Percentiles rank a stretch among this genome's conserved stretches.
These are phyloP conservation scores for Lasiodiplodia citricola DNA, from an alignment of 2,329 filamentous ascomycete species.

Conservation along the genomic window DNA sequence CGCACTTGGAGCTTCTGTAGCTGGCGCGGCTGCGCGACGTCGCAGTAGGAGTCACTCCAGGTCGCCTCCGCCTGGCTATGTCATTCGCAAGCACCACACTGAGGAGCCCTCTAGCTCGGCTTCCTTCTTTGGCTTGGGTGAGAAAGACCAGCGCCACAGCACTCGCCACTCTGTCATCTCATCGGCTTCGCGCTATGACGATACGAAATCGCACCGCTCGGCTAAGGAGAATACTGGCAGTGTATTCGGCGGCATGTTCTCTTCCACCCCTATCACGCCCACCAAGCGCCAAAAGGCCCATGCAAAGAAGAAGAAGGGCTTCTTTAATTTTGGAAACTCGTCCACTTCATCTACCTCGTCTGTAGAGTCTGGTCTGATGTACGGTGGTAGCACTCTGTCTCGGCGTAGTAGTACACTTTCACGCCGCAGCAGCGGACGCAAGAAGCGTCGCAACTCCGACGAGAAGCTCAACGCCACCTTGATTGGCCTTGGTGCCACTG, in stretches of 20 bases:
- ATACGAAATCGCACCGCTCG: constrained; percentile 34
- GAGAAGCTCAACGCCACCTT: constrained; percentile 55
- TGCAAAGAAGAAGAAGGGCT: constrained; percentile 50
- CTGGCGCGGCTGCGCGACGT: constrained; percentile 36
- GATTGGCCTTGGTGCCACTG: constrained; percentile 54
- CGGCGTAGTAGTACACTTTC: constrained; percentile 30
- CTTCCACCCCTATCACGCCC: constrained; percentile 52
- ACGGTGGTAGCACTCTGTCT: constrained; percentile 42
- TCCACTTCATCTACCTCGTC: constrained; percentile 53
- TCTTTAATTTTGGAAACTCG: constrained; percentile 56
- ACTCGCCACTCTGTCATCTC: constrained; percentile 17
- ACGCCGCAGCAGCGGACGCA: constrained; percentile 33
- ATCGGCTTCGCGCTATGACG: constrained; percentile 2
- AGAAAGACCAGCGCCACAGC: constrained; percentile 8
- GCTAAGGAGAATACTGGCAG: constrained; percentile 30
- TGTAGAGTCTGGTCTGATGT: constrained; percentile 53
- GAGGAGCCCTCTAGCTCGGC: constrained; percentile 35
- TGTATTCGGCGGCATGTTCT: constrained; percentile 61
- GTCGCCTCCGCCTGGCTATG: constrained; percentile 39
- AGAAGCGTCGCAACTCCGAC: constrained; percentile 47
- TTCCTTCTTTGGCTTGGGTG: constrained; percentile 16
- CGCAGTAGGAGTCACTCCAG: constrained; percentile 39
- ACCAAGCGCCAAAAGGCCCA: constrained; percentile 38
- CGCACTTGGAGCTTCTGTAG: constrained; percentile 47
- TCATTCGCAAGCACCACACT: constrained; percentile 38